Base-by-base conservation (phyloP, 345 rosid species). In the Lumnitzera littorea region DNA sequence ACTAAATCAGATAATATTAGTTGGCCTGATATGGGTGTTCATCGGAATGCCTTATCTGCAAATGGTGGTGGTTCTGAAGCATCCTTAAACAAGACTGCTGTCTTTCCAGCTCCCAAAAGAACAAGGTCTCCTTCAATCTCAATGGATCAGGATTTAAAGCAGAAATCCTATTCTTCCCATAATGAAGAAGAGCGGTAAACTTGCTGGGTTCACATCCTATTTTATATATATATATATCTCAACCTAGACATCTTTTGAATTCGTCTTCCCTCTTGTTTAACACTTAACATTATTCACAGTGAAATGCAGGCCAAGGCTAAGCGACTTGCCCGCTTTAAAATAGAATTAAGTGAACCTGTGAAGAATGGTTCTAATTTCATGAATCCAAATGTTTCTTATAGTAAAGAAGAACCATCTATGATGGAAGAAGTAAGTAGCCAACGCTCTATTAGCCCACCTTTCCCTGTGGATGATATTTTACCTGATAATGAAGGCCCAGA, bases 291-390 rank as follows among this genome's bases (percentile, higher is more conserved):
- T 51, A 64, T 60, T 57, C 59, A 50, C 76, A 89, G 96, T 69
- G 95, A 89, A 77, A 79, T 76, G 68, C 82, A 84, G 72, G 95
- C 95, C 76, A 89, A 86, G 82, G 95, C 84, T 46, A 89, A 87
- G 78, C 79, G 95, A 56, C 75, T 83, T 68, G 89, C 86, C 29
- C 95, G 96, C 53, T 89, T 89, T 74, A 89, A 78, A 74, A 74
- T 66, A 50, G 96, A 87, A 76, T 68, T 89, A 70, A 81, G 73
- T 66, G 84, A 82, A 55, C 68, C 50, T 53, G 63, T 66, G 15
- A 65, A 77, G 70, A 62, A 17, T 53, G 66, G 70, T 57, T 65
- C 78, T 56, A 76, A 74, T 69, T 48, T 62, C 69, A 68, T 63
- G 53, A 76, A 78, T 57, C 68, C 69, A 67, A 82, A 70, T 31